Base-by-base conservation (phyloP, 2,329 filamentous ascomycete species). In the Fusarium succisae region DNA sequence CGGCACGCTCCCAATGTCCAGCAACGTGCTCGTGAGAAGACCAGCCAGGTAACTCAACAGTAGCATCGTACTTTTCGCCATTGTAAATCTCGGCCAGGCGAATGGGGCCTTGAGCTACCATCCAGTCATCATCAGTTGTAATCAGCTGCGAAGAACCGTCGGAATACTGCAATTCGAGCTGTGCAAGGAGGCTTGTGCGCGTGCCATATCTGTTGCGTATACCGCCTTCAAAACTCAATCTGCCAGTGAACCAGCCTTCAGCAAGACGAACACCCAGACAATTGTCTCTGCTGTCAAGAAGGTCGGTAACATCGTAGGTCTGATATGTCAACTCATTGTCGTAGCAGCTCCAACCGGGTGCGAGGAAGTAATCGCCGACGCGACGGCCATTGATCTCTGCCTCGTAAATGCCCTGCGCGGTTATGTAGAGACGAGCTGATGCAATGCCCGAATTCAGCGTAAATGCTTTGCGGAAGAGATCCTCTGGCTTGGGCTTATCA, bases 341-440 rank as follows among this genome's bases (percentile, higher is more conserved):
- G 66, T 90, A 90, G 11, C 82, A 83, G 54, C 84, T 84, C 86
- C 87, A 90, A 0, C 88, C 87, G 0, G 87, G 88, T 28, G 87
- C 85, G 41, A 89, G 78, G 26, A 83, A 81, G 5, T 80, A 69
- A 26, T 84, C 82, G 0, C 84, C 83, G 6, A 87, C 82, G 10
- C 77, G 76, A 1, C 86, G 70, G 78, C 38, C 78, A 72, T 12
- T 88, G 63, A 89, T 84, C 37, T 82, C 82, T 0, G 84, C 84
- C 38, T 84, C 81, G 66, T 87, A 88, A 3, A 88, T 65, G 1
- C 87, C 87, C 9, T 83, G 79, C 0, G 83, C 81, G 0, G 86
- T 87, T 35, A 87, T 83, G 58, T 88, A 87, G 0, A 88, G 76
- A 10, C 69, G 53, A 38, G 74, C 74, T 1, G 63, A 63, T 5